Evolutionary conservation across 345 rosid genomes (phyloP), one percentile per base, ranked within the genome.

Genomic region (Salix dunnii): DNA sequence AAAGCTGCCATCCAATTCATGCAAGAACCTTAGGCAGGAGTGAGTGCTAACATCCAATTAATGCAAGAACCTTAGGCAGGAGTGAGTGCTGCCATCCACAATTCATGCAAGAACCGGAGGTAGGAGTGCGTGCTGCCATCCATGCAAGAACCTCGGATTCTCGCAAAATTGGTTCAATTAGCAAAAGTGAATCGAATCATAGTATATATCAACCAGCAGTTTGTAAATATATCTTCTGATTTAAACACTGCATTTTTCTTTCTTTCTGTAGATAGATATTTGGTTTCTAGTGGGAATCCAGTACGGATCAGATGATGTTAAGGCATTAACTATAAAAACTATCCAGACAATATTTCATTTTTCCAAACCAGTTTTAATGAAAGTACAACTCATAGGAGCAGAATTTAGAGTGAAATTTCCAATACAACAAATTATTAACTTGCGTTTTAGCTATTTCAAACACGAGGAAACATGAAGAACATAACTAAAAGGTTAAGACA

Each of bases 351-450:
- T 43, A 14, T 14, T 40, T 43, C 17, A 58, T n/a, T 3, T 12
- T 58, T 58, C 28, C 28, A 58, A 58, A n/a, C 62, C 28, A 58
- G 28, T 55, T 55, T 55, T 58, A 9, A 58, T n/a, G 62, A 6
- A 35, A 35, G 69, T 35, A 33, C 69, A 68, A 55, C 8, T 36
- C 12, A 11, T 38, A 76, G 27, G 2, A 42, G 40, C 69, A 20
- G 69, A 3, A 66, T 66, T 20, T 13, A 66, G n/a, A 20, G 21
- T 4, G 35, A 33, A 20, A 7, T 8, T 66, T 33, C 35, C 69
- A 21, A 35, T 35, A 66, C 69, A 66, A 27, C 17, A 35, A 13
- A 67, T 78, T 78, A 73, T 78, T 78, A 7, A 18, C 64, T 2
- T 69, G 25, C 10, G 23, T 31, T 43, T 23, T 2, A 31, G 46